Evolutionary conservation across 2,329 filamentous ascomycete species (phyloP).

Genomic region (Teratosphaeria viscida): DNA sequence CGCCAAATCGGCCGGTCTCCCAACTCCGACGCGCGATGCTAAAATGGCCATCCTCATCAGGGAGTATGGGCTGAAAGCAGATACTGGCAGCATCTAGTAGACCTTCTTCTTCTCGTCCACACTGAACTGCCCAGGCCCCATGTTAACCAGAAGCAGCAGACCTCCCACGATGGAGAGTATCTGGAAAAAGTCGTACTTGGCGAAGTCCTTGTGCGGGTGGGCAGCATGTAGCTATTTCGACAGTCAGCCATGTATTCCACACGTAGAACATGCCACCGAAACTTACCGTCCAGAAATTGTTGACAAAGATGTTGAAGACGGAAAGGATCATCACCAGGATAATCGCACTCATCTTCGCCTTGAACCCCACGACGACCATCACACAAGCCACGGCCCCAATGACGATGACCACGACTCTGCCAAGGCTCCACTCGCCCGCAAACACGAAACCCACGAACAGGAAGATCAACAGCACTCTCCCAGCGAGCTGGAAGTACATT

Average conservation of each 20-base stretch:
- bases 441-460: conserved; percentile 95
- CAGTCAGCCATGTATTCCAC: background rate
- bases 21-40: background rate
- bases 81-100: conserved; percentile 47
- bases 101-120: conserved; percentile 99
- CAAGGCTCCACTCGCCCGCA: conserved; percentile 83
- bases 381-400: conserved; percentile 84
- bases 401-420: conserved; percentile 73
- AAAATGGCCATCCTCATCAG: background rate
- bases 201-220: conserved; percentile 99
- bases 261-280: background rate
- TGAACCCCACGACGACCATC: conserved; percentile 99
- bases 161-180: conserved; percentile 97
- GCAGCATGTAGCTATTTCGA: conserved; percentile 74
- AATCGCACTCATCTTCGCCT: conserved; percentile 97
- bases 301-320: conserved; percentile 92
- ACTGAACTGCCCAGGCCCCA: conserved; percentile 92
- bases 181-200: conserved; percentile 99
- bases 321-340: conserved; percentile 91
- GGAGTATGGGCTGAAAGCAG: background rate
- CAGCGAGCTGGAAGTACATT: conserved; percentile 99
- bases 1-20: background rate
- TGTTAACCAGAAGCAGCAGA: conserved; percentile 93
- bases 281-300: conserved; percentile 99
- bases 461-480: conserved; percentile 91